Conservation (phyloP, 176 grass and related monocot species). For the Dactylis glomerata region DNA sequence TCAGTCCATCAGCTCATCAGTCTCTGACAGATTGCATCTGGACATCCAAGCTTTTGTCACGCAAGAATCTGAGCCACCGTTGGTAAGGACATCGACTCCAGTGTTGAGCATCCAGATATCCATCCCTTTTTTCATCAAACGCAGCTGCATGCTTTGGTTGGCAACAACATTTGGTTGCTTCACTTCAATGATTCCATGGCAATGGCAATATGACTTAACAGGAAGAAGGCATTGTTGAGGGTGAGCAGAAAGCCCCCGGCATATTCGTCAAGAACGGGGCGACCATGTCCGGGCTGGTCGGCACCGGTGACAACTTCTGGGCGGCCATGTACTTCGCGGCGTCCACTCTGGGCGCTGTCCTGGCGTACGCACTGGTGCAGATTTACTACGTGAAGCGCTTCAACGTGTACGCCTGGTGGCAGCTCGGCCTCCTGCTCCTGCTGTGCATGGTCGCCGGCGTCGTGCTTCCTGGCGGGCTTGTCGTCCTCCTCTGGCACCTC, state of each 20-base stretch:
- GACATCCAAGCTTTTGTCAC: conserved; percentile 85
- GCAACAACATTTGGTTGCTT: conserved; percentile 30
- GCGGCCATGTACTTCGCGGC: conserved; percentile 62
- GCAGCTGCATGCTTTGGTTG: neutral
- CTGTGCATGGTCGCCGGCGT: conserved; percentile 73
- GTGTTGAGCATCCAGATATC: neutral
- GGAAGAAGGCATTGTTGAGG: conserved; percentile 71
- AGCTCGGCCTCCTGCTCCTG: conserved; percentile 66
- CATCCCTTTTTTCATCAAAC: neutral
- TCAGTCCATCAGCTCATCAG: conserved; percentile 53
- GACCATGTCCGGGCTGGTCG: conserved; percentile 75
- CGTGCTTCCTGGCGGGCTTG: conserved; percentile 55
- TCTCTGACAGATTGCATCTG: conserved; percentile 59
- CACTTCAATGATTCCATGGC: conserved; percentile 9
- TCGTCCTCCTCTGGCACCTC: conserved; percentile 74
- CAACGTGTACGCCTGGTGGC: conserved; percentile 77
- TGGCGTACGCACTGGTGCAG: conserved; percentile 57
- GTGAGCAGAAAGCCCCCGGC: conserved; percentile 37
- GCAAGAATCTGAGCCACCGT: conserved; percentile 59
- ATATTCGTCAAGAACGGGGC: conserved; percentile 65
- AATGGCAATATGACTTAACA: conserved; percentile 19
- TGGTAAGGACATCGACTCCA: conserved; percentile 48
- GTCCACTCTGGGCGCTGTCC: conserved; percentile 71
- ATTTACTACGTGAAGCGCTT: conserved; percentile 68
- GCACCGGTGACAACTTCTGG: conserved; percentile 85